A percentile compares a stretch with the other conserved stretches of the same genome.
These are phyloP conservation scores for Lodderomyces parapsilosis DNA, from an alignment of 1,139 yeast species.

Conservation along the genomic window DNA sequence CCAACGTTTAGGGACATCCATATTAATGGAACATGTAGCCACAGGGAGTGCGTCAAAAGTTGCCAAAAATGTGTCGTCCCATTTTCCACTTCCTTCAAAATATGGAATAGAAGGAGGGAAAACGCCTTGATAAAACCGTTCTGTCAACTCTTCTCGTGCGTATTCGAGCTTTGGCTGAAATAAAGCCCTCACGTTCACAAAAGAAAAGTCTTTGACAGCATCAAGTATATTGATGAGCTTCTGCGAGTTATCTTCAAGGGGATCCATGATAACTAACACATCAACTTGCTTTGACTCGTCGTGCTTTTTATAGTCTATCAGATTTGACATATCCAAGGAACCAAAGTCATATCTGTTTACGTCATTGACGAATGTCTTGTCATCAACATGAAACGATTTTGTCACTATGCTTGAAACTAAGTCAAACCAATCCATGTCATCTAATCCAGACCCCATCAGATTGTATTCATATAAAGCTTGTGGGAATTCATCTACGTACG, in stretches of 20 bases:
- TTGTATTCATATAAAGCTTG: slow-evolving; percentile 24
- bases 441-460: slow-evolving; percentile 7
- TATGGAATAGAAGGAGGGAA: slow-evolving; percentile 34
- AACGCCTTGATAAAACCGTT: slow-evolving; percentile 57
- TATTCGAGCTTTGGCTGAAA: slow-evolving; percentile 52
- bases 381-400: slow-evolving; percentile 45
- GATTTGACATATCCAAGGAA: slow-evolving; percentile 30
- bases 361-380: slow-evolving; percentile 31
- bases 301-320: slow-evolving; percentile 29
- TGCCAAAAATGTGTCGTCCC: slow-evolving; percentile 13
- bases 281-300: slow-evolving; percentile 36
- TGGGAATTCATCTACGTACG: slow-evolving; percentile 30
- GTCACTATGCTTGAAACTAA: slow-evolving; percentile 41
- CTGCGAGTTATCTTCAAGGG: slow-evolving; percentile 69
- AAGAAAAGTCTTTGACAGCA: slow-evolving; percentile 40
- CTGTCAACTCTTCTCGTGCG: slow-evolving; percentile 39
- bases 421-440: slow-evolving; percentile 48
- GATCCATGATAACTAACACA: slow-evolving; percentile 65
- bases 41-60: slow-evolving; percentile 35
- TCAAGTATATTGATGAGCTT: slow-evolving; percentile 51
- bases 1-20: slow-evolving; percentile 72
- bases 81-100: slow-evolving; percentile 41
- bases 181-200: slow-evolving; percentile 52
- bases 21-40: slow-evolving; percentile 53
- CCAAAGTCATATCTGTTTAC: slow-evolving; percentile 46